Evolutionary conservation across 257 asterid genomes (phyloP).

Genomic region (Solanum virginianum): DNA sequence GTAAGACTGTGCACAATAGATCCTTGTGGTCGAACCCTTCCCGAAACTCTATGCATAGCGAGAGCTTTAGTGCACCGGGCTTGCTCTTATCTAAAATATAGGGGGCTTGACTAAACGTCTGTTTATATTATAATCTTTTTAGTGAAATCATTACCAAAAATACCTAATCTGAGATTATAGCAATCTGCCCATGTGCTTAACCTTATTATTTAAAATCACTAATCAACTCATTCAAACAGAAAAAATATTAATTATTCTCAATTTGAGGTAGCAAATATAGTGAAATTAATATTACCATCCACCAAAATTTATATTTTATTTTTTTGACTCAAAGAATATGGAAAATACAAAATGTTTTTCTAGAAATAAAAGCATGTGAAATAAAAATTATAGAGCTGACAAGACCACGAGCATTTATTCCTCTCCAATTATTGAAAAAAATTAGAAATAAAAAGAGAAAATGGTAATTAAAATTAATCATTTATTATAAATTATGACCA

Average conservation of each 20-base stretch:
- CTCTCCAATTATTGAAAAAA: neutral
- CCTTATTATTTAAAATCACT: neutral
- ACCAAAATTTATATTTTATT: neutral
- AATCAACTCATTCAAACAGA: neutral
- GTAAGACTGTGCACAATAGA: too few species aligned
- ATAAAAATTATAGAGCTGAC: neutral
- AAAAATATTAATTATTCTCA: neutral
- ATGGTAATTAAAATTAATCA: neutral
- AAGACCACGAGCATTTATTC: neutral
- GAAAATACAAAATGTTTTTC: neutral
- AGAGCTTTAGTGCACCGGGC: too few species aligned
- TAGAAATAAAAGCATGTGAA: neutral
- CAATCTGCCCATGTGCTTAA: constrained; percentile 15
- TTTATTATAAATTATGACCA: neutral
- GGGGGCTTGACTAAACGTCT: too few species aligned
- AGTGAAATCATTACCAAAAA: constrained; percentile 4
- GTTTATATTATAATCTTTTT: neutral
- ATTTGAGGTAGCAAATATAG: neutral
- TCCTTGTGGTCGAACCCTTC: too few species aligned
- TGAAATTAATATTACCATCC: neutral
- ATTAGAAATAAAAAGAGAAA: neutral
- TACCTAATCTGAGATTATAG: neutral
- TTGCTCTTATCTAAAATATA: too few species aligned
- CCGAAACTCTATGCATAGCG: too few species aligned
- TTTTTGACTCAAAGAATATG: neutral